Base-by-base conservation (phyloP, 2,329 filamentous ascomycete species). In the Macrophomina pseudophaseolina region DNA sequence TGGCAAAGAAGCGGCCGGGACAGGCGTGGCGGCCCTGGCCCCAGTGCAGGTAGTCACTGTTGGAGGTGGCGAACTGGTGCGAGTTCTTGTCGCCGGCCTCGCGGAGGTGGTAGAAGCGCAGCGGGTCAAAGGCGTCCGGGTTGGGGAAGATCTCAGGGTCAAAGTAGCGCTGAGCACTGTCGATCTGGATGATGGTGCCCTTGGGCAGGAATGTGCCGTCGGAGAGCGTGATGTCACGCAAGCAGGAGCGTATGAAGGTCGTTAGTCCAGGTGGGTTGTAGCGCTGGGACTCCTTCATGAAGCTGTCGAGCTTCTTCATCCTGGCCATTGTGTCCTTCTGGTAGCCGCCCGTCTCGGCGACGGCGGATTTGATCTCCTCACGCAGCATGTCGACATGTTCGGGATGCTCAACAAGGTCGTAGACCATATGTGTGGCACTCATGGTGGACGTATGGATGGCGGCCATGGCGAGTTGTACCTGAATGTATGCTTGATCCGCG, bases 1-100 rank as follows among this genome's bases (percentile, higher is more conserved):
- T 65, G 1, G 76, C 75, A 23, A 77, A 77, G 68, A 76, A 77
- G 8, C 76, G 69, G 1, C 76, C 76, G 2, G 75, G 74, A 42
- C 76, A 78, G 0, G 74, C 72, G 64, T 77, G 74, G 3, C 70
- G 64, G 3, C 76, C 76, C 53, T 76, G 75, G 0, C 75, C 75
- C 62, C 74, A 78, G 6, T 42, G 40, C 8, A 76, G 65, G 11
- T 71, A 73, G 11, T 69, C 66, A 28, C 28, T 9, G 48, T 73
- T 75, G 11, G 69, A 71, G 1, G 70, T 74, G 51, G 74, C 74
- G 56, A 75, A 77, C 40, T 75, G 73, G 67, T 75, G 52, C 44
- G 44, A 28, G 64, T 62, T 51, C 35, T 49, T 28, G 67, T 67
- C 49, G n/a, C 68, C 33, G 28, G 35, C 11, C n/a, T 63, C 56